These are phyloP conservation scores for Phlyctochytrium bullatum DNA, from an alignment of 192 early-diverging fungal species.

Conservation along the genomic window DNA sequence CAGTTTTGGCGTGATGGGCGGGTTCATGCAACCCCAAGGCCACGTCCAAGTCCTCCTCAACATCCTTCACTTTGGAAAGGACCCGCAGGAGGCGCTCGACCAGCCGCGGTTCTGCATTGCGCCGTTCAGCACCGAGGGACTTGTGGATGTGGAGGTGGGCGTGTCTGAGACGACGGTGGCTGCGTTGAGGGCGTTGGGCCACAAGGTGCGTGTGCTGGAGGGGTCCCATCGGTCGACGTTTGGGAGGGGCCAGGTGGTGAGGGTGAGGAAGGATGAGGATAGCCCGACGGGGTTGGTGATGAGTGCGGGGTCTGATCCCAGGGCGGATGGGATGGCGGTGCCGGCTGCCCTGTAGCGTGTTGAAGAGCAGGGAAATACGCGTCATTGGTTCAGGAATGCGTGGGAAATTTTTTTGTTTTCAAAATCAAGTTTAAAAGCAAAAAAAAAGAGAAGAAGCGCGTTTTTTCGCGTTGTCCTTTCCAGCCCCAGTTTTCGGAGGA, in stretches of 20 bases:
- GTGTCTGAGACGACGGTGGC: constrained; percentile 36
- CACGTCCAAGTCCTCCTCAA: constrained; percentile 77
- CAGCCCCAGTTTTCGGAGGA: too few relatives aligned
- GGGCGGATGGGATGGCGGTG: constrained; percentile 23
- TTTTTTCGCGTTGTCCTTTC: too few relatives aligned
- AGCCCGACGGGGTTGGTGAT: constrained; percentile 18
- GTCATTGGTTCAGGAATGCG: too few relatives aligned
- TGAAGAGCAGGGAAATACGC: neutral
- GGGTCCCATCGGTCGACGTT: constrained; percentile 55
- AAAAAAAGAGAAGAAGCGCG: too few relatives aligned
- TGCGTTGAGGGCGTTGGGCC: constrained; percentile 56
- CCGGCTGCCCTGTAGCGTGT: neutral
- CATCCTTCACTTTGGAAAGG: constrained; percentile 52
- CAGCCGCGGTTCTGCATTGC: constrained; percentile 64
- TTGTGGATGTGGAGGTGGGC: constrained; percentile 68
- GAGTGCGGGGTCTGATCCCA: constrained; percentile 31
- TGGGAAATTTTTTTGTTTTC: too few relatives aligned
- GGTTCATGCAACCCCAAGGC: constrained; percentile 82
- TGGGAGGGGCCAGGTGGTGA: constrained; percentile 76
- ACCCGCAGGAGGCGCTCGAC: constrained; percentile 69
- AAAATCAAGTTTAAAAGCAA: too few relatives aligned
- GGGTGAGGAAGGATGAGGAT: constrained; percentile 13
- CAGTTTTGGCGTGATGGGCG: constrained; percentile 70
- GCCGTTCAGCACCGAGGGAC: constrained; percentile 21
- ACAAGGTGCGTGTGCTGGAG: constrained; percentile 45